Evolutionary conservation across 345 rosid genomes (phyloP).

Genomic region (Brassica carinata): DNA sequence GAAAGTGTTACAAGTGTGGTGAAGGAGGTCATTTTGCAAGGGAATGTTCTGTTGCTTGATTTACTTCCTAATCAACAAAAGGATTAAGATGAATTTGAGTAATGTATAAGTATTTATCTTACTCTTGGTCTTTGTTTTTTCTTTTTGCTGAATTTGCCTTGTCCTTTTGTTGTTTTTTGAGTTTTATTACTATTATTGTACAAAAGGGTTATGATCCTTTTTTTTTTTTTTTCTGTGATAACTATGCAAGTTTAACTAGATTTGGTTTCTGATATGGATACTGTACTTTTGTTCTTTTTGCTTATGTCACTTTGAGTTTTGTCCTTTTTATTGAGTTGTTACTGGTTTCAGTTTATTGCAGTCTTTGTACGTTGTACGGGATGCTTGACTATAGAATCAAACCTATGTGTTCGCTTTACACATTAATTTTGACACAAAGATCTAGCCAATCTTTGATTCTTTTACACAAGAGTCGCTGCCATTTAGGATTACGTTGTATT

Average conservation of each 20-base stretch:
- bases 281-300: background rate
- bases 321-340: background rate
- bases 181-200: constrained; percentile 4
- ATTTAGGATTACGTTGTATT: background rate
- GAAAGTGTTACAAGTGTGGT: constrained; percentile 38
- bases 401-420: background rate
- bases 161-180: constrained; percentile 32
- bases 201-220: background rate
- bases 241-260: constrained; percentile 13
- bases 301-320: constrained; percentile 21
- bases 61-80: background rate
- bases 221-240: background rate
- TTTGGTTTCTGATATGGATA: constrained; percentile 7
- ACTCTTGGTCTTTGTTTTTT: constrained; percentile 26
- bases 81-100: constrained; percentile 23
- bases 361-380: background rate
- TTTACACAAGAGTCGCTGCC: background rate
- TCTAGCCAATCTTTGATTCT: background rate
- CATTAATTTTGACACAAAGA: background rate
- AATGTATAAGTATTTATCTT: constrained; percentile 18
- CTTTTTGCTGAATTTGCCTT: constrained; percentile 25
- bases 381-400: background rate
- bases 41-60: constrained; percentile 43
- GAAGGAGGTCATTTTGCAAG: constrained; percentile 49
- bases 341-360: background rate